phyloP scores from a whole-genome alignment of 176 grass and related monocot genomes.

The Aegilops longissima region DNA sequence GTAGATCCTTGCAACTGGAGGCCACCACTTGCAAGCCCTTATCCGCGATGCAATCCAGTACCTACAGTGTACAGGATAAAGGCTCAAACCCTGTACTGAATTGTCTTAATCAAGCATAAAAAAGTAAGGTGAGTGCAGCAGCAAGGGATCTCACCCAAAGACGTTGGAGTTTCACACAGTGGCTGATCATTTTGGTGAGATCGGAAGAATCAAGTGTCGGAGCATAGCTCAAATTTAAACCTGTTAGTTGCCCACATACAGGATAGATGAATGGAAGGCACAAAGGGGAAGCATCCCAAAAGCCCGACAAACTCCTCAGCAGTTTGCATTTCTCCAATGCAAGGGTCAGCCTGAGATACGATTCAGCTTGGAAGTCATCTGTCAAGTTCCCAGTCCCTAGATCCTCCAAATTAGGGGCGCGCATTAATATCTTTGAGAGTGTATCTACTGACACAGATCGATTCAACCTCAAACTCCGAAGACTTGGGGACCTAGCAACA shows the following conservation, averaged over 20 bases:
- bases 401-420: slow-evolving; percentile 61
- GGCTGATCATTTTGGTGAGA: slow-evolving; percentile 58
- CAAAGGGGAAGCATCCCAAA: slow-evolving; percentile 66
- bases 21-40: slow-evolving; percentile 80
- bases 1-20: slow-evolving; percentile 71
- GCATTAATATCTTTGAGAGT: slow-evolving; percentile 60
- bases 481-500: slow-evolving; percentile 66
- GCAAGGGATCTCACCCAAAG: slow-evolving; percentile 72
- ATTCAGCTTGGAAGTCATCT: slow-evolving; percentile 46
- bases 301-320: slow-evolving; percentile 74
- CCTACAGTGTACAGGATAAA: slow-evolving; percentile 41
- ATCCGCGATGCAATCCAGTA: slow-evolving; percentile 75
- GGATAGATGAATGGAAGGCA: slow-evolving; percentile 55
- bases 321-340: slow-evolving; percentile 63
- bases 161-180: slow-evolving; percentile 75
- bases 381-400: slow-evolving; percentile 68
- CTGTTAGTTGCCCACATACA: slow-evolving; percentile 57
- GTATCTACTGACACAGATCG: slow-evolving; percentile 60
- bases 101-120: slow-evolving; percentile 16
- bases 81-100: neutral
- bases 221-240: slow-evolving; percentile 79
- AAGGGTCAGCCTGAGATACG: slow-evolving; percentile 37
- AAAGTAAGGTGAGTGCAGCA: neutral
- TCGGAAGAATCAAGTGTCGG: slow-evolving; percentile 60
- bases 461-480: slow-evolving; percentile 80